Percentiles rank a stretch among this genome's conserved stretches.
Conservation (phyloP, 129 eudicot genomes). For the Heracleum sosnowskyi region DNA sequence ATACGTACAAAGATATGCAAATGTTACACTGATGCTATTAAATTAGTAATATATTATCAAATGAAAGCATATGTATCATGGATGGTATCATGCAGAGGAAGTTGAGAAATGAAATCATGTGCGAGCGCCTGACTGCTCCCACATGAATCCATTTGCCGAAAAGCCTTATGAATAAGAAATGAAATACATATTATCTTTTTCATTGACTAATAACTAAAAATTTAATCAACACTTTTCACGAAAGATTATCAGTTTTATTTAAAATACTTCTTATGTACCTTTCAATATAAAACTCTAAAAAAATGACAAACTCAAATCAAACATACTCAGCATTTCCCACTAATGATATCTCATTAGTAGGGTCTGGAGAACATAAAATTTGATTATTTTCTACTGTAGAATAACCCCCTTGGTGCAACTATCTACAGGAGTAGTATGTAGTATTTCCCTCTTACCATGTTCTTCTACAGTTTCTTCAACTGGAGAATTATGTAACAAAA, state of each 20-base stretch:
- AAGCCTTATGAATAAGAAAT: slow-evolving; percentile 2
- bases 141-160: slow-evolving; percentile 35
- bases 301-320: not conserved
- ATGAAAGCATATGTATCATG: not conserved
- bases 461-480: not conserved
- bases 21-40: not conserved
- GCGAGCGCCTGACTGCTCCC: slow-evolving; percentile 43
- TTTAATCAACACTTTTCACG: not conserved
- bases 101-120: slow-evolving; percentile 40
- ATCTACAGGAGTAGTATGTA: not conserved
- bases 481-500: not conserved
- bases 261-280: not conserved
- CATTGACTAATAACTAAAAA: slow-evolving; percentile 27
- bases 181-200: slow-evolving; percentile 8
- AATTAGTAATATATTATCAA: not conserved
- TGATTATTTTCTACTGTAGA: not conserved
- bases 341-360: not conserved
- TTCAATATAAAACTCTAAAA: not conserved
- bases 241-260: not conserved
- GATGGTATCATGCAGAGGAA: not conserved
- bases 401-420: not conserved
- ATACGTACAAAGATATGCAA: not conserved
- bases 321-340: not conserved
- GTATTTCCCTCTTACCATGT: slow-evolving; percentile 19
- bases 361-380: not conserved